Conservation (phyloP, 805 yeast genomes). For the Barnettozyma californica region DNA sequence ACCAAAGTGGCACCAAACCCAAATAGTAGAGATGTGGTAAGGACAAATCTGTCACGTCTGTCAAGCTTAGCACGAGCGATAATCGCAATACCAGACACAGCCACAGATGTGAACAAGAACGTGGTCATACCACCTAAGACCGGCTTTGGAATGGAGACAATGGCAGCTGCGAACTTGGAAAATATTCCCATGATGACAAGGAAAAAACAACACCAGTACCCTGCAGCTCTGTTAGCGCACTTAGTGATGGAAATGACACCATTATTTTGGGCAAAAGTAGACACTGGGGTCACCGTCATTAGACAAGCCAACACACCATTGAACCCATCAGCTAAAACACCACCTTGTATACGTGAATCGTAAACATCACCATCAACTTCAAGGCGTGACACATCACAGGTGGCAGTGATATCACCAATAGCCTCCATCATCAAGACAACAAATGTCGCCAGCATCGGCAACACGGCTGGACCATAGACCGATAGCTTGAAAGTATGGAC, state of each 20-base stretch:
- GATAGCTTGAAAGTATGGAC: slow-evolving; percentile 72
- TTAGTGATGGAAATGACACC: slow-evolving; percentile 91
- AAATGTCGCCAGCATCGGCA: slow-evolving; percentile 81
- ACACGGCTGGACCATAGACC: slow-evolving; percentile 79
- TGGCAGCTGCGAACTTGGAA: slow-evolving; percentile 84
- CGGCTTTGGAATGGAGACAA: slow-evolving; percentile 73
- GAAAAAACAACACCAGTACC: slow-evolving; percentile 77
- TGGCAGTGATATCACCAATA: slow-evolving; percentile 92
- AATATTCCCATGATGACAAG: slow-evolving; percentile 82
- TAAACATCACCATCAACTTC: slow-evolving; percentile 78
- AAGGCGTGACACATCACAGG: slow-evolving; percentile 83
- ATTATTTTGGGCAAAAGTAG: slow-evolving; percentile 91
- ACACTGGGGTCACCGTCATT: slow-evolving; percentile 82
- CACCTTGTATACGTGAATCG: slow-evolving; percentile 89
- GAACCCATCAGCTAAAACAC: slow-evolving; percentile 83
- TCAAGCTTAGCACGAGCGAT: slow-evolving; percentile 50
- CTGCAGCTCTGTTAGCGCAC: slow-evolving; percentile 82
- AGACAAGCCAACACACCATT: slow-evolving; percentile 74
- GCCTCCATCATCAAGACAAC: slow-evolving; percentile 86
- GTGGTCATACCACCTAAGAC: slow-evolving; percentile 91
- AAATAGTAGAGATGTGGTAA: slow-evolving; percentile 56
- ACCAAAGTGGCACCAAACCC: slow-evolving; percentile 67
- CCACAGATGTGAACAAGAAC: slow-evolving; percentile 67
- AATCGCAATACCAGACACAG: slow-evolving; percentile 68
- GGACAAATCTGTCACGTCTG: slow-evolving; percentile 67